Conservation (phyloP, 129 eudicot species). For the Erigeron canadensis region DNA sequence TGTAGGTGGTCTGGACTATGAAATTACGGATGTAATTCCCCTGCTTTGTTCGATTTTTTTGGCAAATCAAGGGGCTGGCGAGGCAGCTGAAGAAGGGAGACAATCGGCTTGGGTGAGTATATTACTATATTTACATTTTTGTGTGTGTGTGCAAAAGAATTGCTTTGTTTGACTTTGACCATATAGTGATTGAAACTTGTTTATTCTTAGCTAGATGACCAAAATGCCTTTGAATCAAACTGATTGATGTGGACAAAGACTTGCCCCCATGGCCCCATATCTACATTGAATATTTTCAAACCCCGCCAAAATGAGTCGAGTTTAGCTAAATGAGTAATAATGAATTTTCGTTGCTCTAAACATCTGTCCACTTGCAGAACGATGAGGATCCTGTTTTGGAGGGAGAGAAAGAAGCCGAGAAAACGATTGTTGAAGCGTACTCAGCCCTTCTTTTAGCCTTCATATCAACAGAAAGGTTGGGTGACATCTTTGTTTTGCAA, state of each 20-base stretch:
- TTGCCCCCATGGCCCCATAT: too few species aligned
- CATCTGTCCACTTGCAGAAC: constrained; percentile 41
- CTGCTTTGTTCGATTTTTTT: constrained; percentile 80
- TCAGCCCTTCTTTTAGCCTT: constrained; percentile 95
- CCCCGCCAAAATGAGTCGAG: neutral
- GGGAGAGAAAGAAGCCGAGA: constrained; percentile 98
- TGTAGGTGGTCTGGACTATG: constrained; percentile 36
- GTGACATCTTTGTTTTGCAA: neutral
- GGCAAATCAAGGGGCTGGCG: constrained; percentile 92
- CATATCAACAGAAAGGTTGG: constrained; percentile 87
- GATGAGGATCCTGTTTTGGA: constrained; percentile 66
- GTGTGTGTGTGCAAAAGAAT: neutral
- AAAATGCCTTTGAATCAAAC: neutral
- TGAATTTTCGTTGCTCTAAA: neutral
- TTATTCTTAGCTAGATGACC: constrained; percentile 14
- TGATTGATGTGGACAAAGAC: too few species aligned
- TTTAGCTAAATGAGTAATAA: constrained; percentile 24
- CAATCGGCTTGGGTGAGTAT: constrained; percentile 57
- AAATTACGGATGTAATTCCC: constrained; percentile 56
- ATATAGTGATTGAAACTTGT: neutral
- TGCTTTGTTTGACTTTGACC: neutral
- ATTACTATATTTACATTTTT: constrained; percentile 33
- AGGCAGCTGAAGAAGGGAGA: constrained; percentile 84
- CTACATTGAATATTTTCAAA: neutral
- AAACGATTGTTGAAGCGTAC: constrained; percentile 94